phyloP scores from a whole-genome alignment of 306 rosid species.

The Mimosa pudica region DNA sequence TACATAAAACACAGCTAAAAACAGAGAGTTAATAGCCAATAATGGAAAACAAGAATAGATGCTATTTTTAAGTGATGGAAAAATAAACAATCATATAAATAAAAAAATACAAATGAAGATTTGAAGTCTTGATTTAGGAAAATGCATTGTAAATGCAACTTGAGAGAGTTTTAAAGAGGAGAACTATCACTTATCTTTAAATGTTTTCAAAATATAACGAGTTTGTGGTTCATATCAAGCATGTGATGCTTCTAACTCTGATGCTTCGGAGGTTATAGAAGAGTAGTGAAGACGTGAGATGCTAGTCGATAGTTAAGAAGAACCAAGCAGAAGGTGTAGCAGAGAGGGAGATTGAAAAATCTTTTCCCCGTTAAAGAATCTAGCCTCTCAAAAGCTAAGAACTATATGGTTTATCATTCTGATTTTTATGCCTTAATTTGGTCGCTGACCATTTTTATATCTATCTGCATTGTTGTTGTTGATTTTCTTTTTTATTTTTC shows the following conservation, averaged over 20 bases:
- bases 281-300: not conserved
- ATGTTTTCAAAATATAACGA: not conserved
- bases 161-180: not conserved
- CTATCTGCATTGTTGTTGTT: not conserved
- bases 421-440: not conserved
- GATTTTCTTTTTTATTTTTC: not conserved
- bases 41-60: not conserved
- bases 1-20: constrained; percentile 27
- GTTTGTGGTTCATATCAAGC: not conserved
- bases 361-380: not conserved
- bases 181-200: not conserved
- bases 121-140: not conserved
- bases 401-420: not conserved
- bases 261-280: not conserved
- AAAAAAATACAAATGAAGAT: not conserved
- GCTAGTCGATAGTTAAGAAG: not conserved
- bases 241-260: not conserved
- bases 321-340: not conserved
- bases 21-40: not conserved
- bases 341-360: not conserved
- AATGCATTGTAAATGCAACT: not conserved
- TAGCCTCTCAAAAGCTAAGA: not conserved
- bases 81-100: not conserved
- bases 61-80: not conserved
- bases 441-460: not conserved